Percentiles rank a stretch among this genome's conserved stretches.
Conservation (phyloP, 345 rosid species). For the Murraya koenigii region DNA sequence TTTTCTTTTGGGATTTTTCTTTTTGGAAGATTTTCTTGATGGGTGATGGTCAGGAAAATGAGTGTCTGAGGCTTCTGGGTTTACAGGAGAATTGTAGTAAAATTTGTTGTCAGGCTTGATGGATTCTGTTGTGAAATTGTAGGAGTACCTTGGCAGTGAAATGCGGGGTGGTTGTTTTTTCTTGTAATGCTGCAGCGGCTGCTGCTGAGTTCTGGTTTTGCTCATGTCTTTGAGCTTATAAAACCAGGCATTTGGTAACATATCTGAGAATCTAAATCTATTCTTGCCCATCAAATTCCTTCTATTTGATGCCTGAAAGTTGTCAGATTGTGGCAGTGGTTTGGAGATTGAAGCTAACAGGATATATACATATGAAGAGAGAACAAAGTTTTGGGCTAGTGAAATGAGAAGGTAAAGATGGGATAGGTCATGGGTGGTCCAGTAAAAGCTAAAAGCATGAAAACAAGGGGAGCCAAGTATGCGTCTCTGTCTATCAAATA, state of each 20-base stretch:
- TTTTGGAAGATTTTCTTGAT: constrained; percentile 35
- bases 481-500: background rate
- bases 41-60: constrained; percentile 31
- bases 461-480: constrained; percentile 3
- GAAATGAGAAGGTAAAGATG: background rate
- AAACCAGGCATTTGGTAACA: constrained; percentile 77
- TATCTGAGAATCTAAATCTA: constrained; percentile 61
- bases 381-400: background rate
- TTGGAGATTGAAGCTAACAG: background rate
- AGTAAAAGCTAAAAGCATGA: constrained; percentile 2
- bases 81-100: constrained; percentile 11
- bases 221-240: constrained; percentile 72
- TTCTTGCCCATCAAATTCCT: constrained; percentile 49
- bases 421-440: background rate
- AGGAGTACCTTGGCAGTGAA: constrained; percentile 38
- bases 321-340: background rate
- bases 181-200: background rate
- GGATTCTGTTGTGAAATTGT: constrained; percentile 34
- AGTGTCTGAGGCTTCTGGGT: constrained; percentile 24
- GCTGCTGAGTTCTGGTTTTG: constrained; percentile 24
- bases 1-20: constrained; percentile 40
- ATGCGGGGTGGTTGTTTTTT: constrained; percentile 16
- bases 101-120: constrained; percentile 1
- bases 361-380: background rate
- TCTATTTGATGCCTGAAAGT: constrained; percentile 15